Percentiles rank a stretch among this genome's conserved stretches.
Evolutionary conservation across 352 stramenopile genomes (phyloP).

Genomic region (Phytophthora cryptogea): DNA sequence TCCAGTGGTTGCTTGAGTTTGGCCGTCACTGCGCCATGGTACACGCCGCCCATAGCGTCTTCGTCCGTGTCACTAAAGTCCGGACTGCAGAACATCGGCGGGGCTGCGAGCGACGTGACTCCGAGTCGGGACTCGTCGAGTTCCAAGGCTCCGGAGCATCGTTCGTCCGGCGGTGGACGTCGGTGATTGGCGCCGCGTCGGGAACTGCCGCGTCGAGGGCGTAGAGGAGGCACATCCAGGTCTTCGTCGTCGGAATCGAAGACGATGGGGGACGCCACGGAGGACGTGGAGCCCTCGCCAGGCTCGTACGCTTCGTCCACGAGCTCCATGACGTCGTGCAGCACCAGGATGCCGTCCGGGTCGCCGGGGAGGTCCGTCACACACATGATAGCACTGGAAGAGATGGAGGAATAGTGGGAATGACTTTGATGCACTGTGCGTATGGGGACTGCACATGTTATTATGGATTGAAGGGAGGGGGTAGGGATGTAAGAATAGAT

Average conservation of each 20-base stretch:
- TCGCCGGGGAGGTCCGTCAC: slow-evolving; percentile 33
- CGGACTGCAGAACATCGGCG: slow-evolving; percentile 4
- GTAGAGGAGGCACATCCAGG: slow-evolving; percentile 29
- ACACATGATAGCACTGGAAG: slow-evolving; percentile 19
- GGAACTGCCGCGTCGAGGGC: slow-evolving; percentile 1
- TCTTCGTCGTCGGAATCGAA: slow-evolving; percentile 38
- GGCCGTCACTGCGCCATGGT: slow-evolving; percentile 21
- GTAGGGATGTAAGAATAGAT: not conserved
- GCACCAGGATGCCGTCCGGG: slow-evolving; percentile 33
- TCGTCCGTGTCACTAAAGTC: slow-evolving; percentile 28
- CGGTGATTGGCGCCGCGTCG: slow-evolving; percentile 5
- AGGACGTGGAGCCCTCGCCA: slow-evolving; percentile 1
- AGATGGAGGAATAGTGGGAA: not conserved
- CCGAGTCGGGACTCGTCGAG: slow-evolving; percentile 7
- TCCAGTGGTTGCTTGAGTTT: slow-evolving; percentile 28
- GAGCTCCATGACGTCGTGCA: slow-evolving; percentile 40
- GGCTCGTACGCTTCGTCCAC: slow-evolving; percentile 29
- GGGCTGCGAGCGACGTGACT: slow-evolving; percentile 17
- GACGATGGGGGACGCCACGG: slow-evolving; percentile 19
- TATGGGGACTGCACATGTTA: slow-evolving; percentile 17
- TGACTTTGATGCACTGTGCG: slow-evolving; percentile 23
- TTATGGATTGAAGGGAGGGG: not conserved
- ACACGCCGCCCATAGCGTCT: slow-evolving; percentile 26
- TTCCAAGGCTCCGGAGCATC: slow-evolving; percentile 9
- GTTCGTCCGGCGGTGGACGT: slow-evolving; percentile 4